phyloP scores from a whole-genome alignment of 345 rosid species.

The Syzygium aqueum region DNA sequence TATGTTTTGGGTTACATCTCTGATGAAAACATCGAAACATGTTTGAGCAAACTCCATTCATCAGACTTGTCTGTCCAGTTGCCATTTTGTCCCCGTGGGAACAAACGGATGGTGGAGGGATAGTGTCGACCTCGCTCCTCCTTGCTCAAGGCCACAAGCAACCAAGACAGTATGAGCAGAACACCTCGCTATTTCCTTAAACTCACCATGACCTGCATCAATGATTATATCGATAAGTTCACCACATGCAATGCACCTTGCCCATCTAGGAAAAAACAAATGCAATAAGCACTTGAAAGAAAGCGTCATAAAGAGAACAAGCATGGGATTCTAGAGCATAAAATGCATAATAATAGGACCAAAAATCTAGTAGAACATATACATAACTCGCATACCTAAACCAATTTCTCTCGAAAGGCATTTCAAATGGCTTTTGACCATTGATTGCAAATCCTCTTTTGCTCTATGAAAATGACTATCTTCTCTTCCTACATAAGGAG shows the following conservation, averaged over 20 bases:
- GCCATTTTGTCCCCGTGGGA: slow-evolving; percentile 33
- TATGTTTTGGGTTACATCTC: slow-evolving; percentile 73
- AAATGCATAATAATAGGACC: neutral
- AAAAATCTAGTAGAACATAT: neutral
- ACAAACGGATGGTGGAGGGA: slow-evolving; percentile 53
- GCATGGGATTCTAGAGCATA: neutral
- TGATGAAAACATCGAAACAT: slow-evolving; percentile 80
- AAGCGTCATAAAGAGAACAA: neutral
- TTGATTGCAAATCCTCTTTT: slow-evolving; percentile 62
- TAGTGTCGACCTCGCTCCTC: slow-evolving; percentile 46
- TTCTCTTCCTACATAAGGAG: slow-evolving; percentile 20
- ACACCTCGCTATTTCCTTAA: slow-evolving; percentile 59
- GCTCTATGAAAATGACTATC: slow-evolving; percentile 27
- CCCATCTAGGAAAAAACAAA: neutral
- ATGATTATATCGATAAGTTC: neutral
- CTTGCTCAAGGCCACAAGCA: slow-evolving; percentile 77
- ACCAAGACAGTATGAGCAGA: slow-evolving; percentile 74
- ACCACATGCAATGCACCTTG: neutral
- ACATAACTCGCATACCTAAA: slow-evolving; percentile 42
- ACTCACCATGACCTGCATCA: slow-evolving; percentile 43
- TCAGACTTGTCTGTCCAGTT: slow-evolving; percentile 48
- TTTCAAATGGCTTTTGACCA: slow-evolving; percentile 63
- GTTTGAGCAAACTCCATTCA: slow-evolving; percentile 73
- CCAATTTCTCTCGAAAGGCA: slow-evolving; percentile 47
- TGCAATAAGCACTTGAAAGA: neutral